Percentiles rank a stretch among this genome's conserved stretches.
phyloP scores from a whole-genome alignment of 116 monocot genomes.

The Iris pallida region DNA sequence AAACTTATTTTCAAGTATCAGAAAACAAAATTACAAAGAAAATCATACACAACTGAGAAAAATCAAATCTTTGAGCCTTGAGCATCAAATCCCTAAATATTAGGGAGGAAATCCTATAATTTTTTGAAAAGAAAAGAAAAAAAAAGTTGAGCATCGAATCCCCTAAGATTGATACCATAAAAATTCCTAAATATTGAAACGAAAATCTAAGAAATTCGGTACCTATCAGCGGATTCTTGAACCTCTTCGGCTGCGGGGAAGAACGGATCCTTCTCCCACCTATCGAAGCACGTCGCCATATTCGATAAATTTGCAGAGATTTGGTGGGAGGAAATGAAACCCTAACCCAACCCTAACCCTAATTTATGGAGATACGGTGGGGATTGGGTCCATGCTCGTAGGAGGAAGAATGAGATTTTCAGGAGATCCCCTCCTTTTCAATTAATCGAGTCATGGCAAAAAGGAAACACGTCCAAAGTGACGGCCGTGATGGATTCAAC shows the following conservation, averaged over 20 bases:
- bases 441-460: too few relatives aligned
- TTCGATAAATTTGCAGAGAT: neutral
- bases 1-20: too few relatives aligned
- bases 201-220: neutral
- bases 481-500: too few relatives aligned
- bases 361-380: neutral
- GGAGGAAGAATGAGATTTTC: neutral
- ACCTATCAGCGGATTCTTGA: constrained; percentile 66
- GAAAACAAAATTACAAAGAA: too few relatives aligned
- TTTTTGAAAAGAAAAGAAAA: neutral
- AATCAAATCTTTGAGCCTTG: too few relatives aligned
- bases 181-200: neutral
- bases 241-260: constrained; percentile 68
- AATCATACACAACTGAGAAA: too few relatives aligned
- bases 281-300: constrained; percentile 52
- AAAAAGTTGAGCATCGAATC: neutral
- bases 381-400: neutral
- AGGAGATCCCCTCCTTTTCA: too few relatives aligned
- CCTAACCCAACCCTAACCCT: constrained; percentile 2
- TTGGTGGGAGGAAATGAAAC: neutral
- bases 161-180: neutral
- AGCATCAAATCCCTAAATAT: neutral
- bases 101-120: neutral
- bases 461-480: too few relatives aligned
- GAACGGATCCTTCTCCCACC: constrained; percentile 73